Conservation (phyloP, 139 green algal genomes). For the Picochlorum sp. region DNA sequence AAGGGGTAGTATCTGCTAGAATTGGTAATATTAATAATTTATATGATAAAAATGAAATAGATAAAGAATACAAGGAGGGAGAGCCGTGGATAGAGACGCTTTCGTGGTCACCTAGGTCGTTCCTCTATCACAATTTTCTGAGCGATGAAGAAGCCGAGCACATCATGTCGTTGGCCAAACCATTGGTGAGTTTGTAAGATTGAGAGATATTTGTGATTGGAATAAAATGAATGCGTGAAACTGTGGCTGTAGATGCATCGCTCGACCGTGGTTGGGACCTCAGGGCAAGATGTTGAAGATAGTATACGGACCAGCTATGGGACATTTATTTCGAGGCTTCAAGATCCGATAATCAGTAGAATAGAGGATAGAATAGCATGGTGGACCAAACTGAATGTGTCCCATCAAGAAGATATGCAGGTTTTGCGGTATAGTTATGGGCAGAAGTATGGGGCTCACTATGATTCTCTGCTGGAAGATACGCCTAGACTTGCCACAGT, state of each 20-base stretch:
- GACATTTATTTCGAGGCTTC: slow-evolving; percentile 54
- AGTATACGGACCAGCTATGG: slow-evolving; percentile 66
- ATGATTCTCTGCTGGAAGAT: slow-evolving; percentile 55
- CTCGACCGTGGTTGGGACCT: slow-evolving; percentile 60
- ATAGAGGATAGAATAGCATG: slow-evolving; percentile 53
- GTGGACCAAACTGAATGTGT: slow-evolving; percentile 59
- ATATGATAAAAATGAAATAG: too few species aligned
- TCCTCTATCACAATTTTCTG: slow-evolving; percentile 75
- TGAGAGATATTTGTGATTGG: too few species aligned
- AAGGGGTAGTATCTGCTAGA: too few species aligned
- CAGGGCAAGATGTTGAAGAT: slow-evolving; percentile 39
- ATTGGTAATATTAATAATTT: too few species aligned
- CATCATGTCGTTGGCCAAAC: slow-evolving; percentile 36
- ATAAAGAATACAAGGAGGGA: too few species aligned
- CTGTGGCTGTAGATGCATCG: slow-evolving; percentile 76
- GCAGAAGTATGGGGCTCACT: slow-evolving; percentile 78
- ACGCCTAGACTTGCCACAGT: slow-evolving; percentile 46
- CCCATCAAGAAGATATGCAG: slow-evolving; percentile 79
- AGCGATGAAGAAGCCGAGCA: slow-evolving; percentile 53
- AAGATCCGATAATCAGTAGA: slow-evolving; percentile 41
- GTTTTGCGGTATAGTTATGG: slow-evolving; percentile 55
- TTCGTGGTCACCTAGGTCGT: slow-evolving; percentile 59
- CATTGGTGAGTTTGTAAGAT: too few species aligned
- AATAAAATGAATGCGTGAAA: too few species aligned
- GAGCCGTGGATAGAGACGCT: slow-evolving; percentile 45